Conservation (phyloP, 2,329 filamentous ascomycete species). For the Pseudopithomyces maydicus region DNA sequence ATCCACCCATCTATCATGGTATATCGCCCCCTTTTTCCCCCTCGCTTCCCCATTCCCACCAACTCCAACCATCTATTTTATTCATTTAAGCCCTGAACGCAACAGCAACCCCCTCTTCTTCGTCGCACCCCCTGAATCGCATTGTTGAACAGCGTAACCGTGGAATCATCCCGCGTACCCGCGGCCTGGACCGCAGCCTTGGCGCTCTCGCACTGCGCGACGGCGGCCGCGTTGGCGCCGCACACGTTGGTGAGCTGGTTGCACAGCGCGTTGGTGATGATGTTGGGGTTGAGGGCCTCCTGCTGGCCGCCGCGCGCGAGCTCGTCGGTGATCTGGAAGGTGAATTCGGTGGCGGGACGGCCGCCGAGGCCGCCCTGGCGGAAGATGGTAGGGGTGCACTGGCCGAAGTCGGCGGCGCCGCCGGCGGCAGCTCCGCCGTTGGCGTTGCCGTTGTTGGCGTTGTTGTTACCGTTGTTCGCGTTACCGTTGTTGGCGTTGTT, state of each 20-base stretch:
- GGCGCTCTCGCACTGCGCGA: slow-evolving; percentile 58
- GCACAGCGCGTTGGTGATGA: slow-evolving; percentile 75
- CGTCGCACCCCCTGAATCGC: slow-evolving; percentile 8
- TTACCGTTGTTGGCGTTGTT: slow-evolving; percentile 9
- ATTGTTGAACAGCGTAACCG: slow-evolving; percentile 49
- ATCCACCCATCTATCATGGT: too few relatives aligned
- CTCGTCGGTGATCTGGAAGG: slow-evolving; percentile 70
- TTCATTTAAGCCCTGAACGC: too few relatives aligned
- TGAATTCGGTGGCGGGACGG: slow-evolving; percentile 63
- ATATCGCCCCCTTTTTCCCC: too few relatives aligned
- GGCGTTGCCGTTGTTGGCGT: slow-evolving; percentile 13
- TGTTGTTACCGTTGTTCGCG: slow-evolving; percentile 5
- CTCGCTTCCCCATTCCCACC: too few relatives aligned
- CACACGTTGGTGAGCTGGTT: slow-evolving; percentile 72
- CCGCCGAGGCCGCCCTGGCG: slow-evolving; percentile 61
- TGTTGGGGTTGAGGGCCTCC: slow-evolving; percentile 73
- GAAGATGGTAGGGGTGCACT: slow-evolving; percentile 59
- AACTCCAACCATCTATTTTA: too few relatives aligned
- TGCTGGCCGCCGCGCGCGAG: slow-evolving; percentile 65
- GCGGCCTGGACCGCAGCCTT: slow-evolving; percentile 57
- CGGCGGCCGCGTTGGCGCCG: slow-evolving; percentile 64
- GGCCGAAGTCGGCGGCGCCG: slow-evolving; percentile 37
- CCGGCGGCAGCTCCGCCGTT: slow-evolving; percentile 13
- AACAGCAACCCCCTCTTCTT: too few relatives aligned
- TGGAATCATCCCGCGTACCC: slow-evolving; percentile 47